Conservation (phyloP, 495 filamentous ascomycete species). For the Tuber magnatum region DNA sequence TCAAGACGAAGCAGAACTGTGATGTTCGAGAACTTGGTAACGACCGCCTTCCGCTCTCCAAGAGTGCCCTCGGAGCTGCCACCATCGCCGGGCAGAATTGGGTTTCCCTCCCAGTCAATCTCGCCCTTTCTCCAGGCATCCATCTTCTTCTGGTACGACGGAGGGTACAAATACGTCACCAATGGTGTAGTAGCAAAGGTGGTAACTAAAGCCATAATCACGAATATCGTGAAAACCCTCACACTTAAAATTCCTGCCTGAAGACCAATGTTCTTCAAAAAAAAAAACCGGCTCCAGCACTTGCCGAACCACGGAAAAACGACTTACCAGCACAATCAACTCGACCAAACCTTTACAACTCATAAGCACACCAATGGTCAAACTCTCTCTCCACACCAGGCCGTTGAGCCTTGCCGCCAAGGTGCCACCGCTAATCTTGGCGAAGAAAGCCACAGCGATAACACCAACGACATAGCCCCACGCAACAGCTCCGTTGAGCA, state of each 20-base stretch:
- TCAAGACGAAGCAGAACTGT: constrained; percentile 76
- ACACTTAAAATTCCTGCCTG: constrained; percentile 82
- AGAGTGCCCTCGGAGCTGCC: constrained; percentile 41
- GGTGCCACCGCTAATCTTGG: constrained; percentile 80
- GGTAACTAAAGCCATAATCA: constrained; percentile 93
- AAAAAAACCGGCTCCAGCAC: not conserved
- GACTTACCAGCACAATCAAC: constrained; percentile 80
- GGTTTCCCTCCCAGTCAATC: constrained; percentile 84
- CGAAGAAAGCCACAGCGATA: constrained; percentile 71
- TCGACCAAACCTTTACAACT: constrained; percentile 96
- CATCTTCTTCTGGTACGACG: constrained; percentile 84
- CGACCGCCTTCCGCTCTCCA: constrained; percentile 44
- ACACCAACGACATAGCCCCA: constrained; percentile 92
- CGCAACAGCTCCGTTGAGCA: constrained; percentile 71
- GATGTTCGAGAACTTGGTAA: constrained; percentile 43
- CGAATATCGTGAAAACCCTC: constrained; percentile 93
- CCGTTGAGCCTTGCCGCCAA: constrained; percentile 69
- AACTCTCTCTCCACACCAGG: constrained; percentile 85
- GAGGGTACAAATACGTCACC: constrained; percentile 69
- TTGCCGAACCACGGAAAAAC: not conserved
- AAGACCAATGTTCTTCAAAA: constrained; percentile 75
- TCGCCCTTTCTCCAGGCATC: constrained; percentile 86
- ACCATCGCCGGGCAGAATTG: constrained; percentile 44
- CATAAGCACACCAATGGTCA: constrained; percentile 89
- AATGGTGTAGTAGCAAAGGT: constrained; percentile 88